Base-by-base conservation (phyloP, 768 basidiomycete species). In the Termitomyces sp. region DNA sequence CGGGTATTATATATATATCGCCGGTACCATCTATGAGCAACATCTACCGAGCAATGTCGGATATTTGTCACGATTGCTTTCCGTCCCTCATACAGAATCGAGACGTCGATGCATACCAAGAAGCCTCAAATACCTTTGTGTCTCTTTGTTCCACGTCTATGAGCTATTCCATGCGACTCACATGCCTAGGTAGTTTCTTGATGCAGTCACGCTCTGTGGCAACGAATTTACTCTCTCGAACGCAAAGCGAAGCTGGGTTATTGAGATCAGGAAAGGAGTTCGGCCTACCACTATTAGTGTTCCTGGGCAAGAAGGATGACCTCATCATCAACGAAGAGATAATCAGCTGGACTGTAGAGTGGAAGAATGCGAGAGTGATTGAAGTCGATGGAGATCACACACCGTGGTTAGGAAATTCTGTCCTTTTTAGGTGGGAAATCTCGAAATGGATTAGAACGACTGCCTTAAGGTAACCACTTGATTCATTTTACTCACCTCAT, bases 341-440 rank as follows among this genome's bases (percentile, higher is more conserved):
- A 16, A 56, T 68, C 50, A 55, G 66, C n/a, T 63, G 60, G 18
- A 52, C 66, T 36, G 63, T 60, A 37, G 66, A 59, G 7, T 71
- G 71, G 69, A 62, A 56, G 54, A 60, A 69, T 54, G 50, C 64
- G 51, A 65, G 49, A 20, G 56, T 62, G 13, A 62, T 69, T 6
- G 66, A 65, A 41, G 56, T 73, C 13, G 58, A 69, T 13, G 68
- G 64, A 18, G 71, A 69, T 47, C 73, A 73, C 54, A 65, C 68
- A 52, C 64, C 66, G 5, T 71, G 70, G 69, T 53, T 71, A 48
- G 60, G 61, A 36, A 50, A 64, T 33, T 58, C 66, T 2, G 64
- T 61, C 5, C 59, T 42, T 31, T 70, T 70, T 56, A 62, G 67
- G 49, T 54, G 58, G 12, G 62, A 52, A 22, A 54, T 72, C 24